These are phyloP conservation scores for Fagus crenata DNA, from an alignment of 306 rosid species.

Conservation along the genomic window DNA sequence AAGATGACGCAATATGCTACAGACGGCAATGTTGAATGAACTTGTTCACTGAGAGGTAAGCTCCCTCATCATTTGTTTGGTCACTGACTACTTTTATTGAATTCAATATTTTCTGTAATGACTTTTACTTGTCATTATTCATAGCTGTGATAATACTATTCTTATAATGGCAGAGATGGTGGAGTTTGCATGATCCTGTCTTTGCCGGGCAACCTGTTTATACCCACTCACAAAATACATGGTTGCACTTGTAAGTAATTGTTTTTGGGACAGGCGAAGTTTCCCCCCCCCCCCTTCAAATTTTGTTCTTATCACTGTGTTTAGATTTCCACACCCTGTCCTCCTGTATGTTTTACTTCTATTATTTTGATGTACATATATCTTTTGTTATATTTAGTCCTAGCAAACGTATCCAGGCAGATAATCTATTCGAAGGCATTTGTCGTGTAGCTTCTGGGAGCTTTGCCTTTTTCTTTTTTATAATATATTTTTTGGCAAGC, in stretches of 20 bases:
- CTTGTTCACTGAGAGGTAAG: slow-evolving; percentile 1
- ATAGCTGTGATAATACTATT: slow-evolving; percentile 12
- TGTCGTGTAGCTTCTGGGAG: neutral
- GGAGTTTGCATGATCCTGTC: slow-evolving; percentile 33
- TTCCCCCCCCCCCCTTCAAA: slow-evolving; percentile 1
- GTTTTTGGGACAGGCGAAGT: slow-evolving; percentile 16
- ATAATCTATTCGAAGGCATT: neutral
- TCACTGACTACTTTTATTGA: neutral
- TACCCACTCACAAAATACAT: too few species aligned
- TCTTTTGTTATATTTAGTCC: slow-evolving; percentile 1
- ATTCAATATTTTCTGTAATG: too few species aligned
- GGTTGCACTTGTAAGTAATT: slow-evolving; percentile 29
- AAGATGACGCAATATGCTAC: slow-evolving; percentile 23
- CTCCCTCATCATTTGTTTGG: neutral
- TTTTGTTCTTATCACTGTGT: slow-evolving; percentile 20
- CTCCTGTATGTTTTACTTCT: slow-evolving; percentile 25
- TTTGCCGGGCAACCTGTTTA: slow-evolving; percentile 39
- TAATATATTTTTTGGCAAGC: neutral
- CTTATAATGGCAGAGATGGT: slow-evolving; percentile 25
- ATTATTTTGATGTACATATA: neutral
- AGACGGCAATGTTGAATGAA: slow-evolving; percentile 26
- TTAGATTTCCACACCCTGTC: slow-evolving; percentile 15
- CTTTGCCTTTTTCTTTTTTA: neutral
- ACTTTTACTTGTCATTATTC: slow-evolving; percentile 1
- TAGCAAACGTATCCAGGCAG: neutral